Evolutionary conservation across 805 yeast genomes (phyloP), one percentile per base, ranked within the genome.

Genomic region (Metschnikowia anglica): DNA sequence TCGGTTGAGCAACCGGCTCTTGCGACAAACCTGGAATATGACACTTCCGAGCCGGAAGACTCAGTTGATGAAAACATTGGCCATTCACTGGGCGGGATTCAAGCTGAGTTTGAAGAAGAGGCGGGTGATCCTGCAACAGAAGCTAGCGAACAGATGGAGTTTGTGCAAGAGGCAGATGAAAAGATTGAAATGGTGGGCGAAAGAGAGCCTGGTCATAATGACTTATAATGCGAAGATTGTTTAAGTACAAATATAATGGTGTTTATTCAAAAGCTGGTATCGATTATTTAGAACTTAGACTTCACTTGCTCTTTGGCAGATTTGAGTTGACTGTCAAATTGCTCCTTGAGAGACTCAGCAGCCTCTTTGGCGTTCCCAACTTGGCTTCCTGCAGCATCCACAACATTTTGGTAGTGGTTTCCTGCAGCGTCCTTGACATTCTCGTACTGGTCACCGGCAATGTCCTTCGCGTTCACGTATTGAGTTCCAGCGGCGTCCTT

Each of bases 221-320:
- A 35, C 15, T 36, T 41, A 21, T 41, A 20, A 31, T 23, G 24
- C 21, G 35, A 16, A 13, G 19, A 10, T 34, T 25, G 23, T 13
- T 36, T 31, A 31, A 39, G 26, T 39, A 39, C 37, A 34, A 34
- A 34, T 23, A 34, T 21, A 26, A 20, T 20, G 23, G 27, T 13
- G 24, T 8, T n/a, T 33, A 33, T 33, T 18, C 25, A 23, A 6
- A 12, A 16, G 21, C 17, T 26, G 38, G 38, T 25, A 20, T 28
- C 20, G 19, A 20, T 28, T 17, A 41, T 45, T 30, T 50, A 41
- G 34, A 52, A 17, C 42, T 50, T 52, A 30, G 51, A 38, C 53
- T 46, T 44, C 20, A 48, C 47, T 34, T 45, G 43, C 37, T 47
- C 46, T 44, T 44, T 46, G 20, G 44, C 45, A 23, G 37, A 24